Evolutionary conservation across 108 stramenopile genomes (phyloP), one percentile per base, ranked within the genome.

Genomic region (Cyclotella distinguenda): DNA sequence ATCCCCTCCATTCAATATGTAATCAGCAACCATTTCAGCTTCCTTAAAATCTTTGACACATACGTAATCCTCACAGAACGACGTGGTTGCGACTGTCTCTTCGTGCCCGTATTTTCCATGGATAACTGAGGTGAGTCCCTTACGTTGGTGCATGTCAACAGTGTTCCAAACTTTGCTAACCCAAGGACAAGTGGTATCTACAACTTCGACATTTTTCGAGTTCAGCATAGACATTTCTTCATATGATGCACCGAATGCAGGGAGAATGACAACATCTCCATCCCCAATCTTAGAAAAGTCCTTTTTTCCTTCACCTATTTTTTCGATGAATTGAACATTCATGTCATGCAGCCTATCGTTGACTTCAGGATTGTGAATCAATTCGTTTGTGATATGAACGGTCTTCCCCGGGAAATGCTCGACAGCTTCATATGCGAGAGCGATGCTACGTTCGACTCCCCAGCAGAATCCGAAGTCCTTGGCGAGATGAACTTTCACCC

Each of bases 171-270:
- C 97, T 78, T 97, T 97, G 62, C 85, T 84, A 16, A 97, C 97
- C 97, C 97, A 97, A n/a, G 97, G 95, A 73, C 97, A 97, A 22
- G 97, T 97, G 4, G 97, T 96, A 72, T 97, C 97, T n/a, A 97
- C 93, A 21, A 95, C 74, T 61, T 95, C 87, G 31, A 97, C 97
- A 79, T 94, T 94, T 68, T 82, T 88, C 44, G 84, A 75, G 47
- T 90, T 80, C 36, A 93, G 59, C 58, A 79, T 42, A 13, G 82
- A 70, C 96, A 97, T 97, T 71, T 97, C 96, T 80, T 95, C 93
- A 47, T 90, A 90, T 25, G 90, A 87, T 0, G 97, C 97, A 1
- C 97, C 97, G 79, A 97, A 97, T 0, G 97, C 97, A 15, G 97
- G 97, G 11, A 97, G 80, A 51, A 97, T 96, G 7, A 97, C 97